Evolutionary conservation across 2,329 filamentous ascomycete species (phyloP).

Genomic region (Penicillium aurantiogriseum): DNA sequence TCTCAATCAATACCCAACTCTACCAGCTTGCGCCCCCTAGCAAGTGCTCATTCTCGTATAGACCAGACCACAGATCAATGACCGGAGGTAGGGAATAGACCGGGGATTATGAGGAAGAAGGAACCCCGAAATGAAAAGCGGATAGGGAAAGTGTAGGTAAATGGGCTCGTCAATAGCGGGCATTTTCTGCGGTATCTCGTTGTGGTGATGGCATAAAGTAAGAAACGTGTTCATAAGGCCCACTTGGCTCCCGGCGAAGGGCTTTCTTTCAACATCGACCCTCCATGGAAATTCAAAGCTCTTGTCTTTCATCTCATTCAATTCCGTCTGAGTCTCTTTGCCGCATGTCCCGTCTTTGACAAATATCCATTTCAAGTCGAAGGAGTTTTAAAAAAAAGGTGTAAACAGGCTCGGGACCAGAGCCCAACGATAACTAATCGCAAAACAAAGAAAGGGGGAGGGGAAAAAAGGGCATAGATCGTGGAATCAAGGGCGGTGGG

Average conservation of each 20-base stretch:
- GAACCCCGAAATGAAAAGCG: neutral
- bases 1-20: constrained; percentile 2
- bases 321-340: constrained; percentile 5
- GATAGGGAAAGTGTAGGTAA: constrained; percentile 2
- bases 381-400: constrained; percentile 9
- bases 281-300: constrained; percentile 3
- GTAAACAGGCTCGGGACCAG: constrained; percentile 10
- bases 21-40: constrained; percentile 4
- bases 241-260: constrained; percentile 18
- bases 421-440: constrained; percentile 18
- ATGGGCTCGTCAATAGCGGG: constrained; percentile 36
- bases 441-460: constrained; percentile 18
- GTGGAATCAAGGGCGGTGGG: constrained; percentile 11
- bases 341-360: constrained; percentile 4
- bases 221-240: constrained; percentile 26
- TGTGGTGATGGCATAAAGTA: constrained; percentile 33
- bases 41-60: constrained; percentile 2
- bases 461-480: constrained; percentile 13
- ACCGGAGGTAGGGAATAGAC: neutral
- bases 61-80: constrained; percentile 1
- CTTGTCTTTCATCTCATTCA: constrained; percentile 10
- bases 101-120: neutral
- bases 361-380: constrained; percentile 17
- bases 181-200: constrained; percentile 40
- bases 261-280: constrained; percentile 13